Base-by-base conservation (phyloP, 2,329 filamentous ascomycete genomes). In the Fusarium irregulare region DNA sequence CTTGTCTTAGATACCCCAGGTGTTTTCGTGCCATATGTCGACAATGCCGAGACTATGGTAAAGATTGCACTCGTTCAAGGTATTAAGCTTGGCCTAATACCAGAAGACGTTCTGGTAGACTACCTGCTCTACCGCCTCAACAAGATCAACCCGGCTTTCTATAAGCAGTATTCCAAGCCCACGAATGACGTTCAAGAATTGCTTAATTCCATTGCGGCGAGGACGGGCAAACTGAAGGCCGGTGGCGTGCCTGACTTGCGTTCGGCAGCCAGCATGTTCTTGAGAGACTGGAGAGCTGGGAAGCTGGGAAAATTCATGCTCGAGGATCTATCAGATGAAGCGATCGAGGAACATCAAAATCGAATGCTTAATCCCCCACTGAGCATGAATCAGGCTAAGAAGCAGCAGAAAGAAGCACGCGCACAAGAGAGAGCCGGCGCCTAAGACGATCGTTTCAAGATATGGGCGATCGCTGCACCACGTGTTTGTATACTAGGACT, bases 1-100 rank as follows among this genome's bases (percentile, higher is more conserved):
- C 97, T 96, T 78, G 82, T 98, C 45, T 83, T 97, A 49, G 96
- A 99, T 80, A 98, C 95, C 0, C 96, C 96, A 0, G 96, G 96
- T 49, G 94, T 99, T 11, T 99, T 98, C 79, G 89, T 98, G 63
- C 96, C 96, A 0, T 97, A 97, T 78, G 92, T 98, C 28, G 87
- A 91, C 0, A 89, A 97, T 75, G 87, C 92, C 18, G 92, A 96
- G 78, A 89, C 90, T 47, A 99, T 99, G 96, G 84, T 99, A 68
- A 98, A 97, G 80, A 87, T 99, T n/a, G 92, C 94, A 3, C 87
- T 98, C 1, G 94, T 93, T 54, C 93, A 95, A 21, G 93, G 92
- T 78, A 93, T 99, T 57, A 97, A 97, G 79, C 93, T 97, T 78
- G 92, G 92, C 0, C 86, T 98, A 40, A 90, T 99, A 56, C 87